phyloP scores from a whole-genome alignment of 495 filamentous ascomycete genomes.

The Durotheca rogersii region DNA sequence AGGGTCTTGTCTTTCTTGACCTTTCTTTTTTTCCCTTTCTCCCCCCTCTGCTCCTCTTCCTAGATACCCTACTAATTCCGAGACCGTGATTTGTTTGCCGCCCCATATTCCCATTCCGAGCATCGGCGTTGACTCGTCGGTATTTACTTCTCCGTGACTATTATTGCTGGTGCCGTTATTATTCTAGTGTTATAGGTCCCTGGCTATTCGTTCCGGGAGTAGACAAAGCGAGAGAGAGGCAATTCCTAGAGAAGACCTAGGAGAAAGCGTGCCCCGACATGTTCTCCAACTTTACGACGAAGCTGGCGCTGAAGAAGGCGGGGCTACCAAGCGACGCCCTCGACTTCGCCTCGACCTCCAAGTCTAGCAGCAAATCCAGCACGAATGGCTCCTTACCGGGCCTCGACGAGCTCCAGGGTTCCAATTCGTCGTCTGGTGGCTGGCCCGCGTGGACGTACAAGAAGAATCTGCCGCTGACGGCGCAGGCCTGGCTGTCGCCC shows the following conservation, averaged over 20 bases:
- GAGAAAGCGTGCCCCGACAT: slow-evolving; percentile 35
- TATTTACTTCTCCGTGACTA: no score
- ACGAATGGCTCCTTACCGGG: slow-evolving; percentile 25
- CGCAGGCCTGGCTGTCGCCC: slow-evolving; percentile 50
- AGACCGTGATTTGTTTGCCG: no score
- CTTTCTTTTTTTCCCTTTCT: slow-evolving; percentile 13
- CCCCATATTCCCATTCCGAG: no score
- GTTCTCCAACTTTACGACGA: slow-evolving; percentile 51
- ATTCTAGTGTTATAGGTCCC: no score
- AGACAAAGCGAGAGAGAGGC: no score
- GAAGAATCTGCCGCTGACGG: slow-evolving; percentile 47
- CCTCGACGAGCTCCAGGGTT: slow-evolving; percentile 31
- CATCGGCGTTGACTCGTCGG: no score
- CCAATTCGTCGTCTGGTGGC: slow-evolving; percentile 27
- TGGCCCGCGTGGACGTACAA: slow-evolving; percentile 43
- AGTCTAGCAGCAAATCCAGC: slow-evolving; percentile 31
- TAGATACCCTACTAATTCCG: no score
- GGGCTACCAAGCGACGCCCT: slow-evolving; percentile 44
- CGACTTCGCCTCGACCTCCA: slow-evolving; percentile 36
- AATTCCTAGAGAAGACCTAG: no score
- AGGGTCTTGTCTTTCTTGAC: slow-evolving; percentile 16
- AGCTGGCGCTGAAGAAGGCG: slow-evolving; percentile 48
- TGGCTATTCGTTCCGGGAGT: no score
- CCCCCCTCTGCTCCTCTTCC: no score
- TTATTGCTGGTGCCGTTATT: slow-evolving; percentile 2